Conservation (phyloP, 768 basidiomycete genomes). For the Cystobasidium tubakii region DNA sequence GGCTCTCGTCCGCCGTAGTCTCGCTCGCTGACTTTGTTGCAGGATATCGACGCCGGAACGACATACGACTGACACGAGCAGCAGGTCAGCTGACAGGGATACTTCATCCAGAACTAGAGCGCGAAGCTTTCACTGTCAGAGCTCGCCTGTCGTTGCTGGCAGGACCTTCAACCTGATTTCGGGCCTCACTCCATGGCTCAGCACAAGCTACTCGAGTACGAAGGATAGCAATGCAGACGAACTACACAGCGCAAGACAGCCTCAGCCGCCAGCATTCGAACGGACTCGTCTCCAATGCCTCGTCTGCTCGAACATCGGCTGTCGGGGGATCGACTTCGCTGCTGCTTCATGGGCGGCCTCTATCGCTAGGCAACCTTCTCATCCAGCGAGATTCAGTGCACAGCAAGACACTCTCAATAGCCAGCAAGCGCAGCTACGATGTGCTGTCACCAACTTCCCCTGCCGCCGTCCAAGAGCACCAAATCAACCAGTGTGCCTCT, state of each 20-base stretch:
- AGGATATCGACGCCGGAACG: neutral
- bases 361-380: conserved; percentile 6
- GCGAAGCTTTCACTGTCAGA: too few relatives aligned
- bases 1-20: neutral
- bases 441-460: neutral
- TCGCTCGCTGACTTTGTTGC: neutral
- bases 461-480: neutral
- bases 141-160: neutral
- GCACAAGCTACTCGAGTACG: neutral
- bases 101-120: too few relatives aligned
- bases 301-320: neutral
- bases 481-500: neutral
- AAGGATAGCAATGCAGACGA: neutral
- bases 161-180: neutral
- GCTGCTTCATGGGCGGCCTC: neutral
- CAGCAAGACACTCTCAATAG: neutral
- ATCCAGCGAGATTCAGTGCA: neutral
- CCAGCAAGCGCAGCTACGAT: neutral
- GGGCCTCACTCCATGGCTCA: neutral
- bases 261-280: too few relatives aligned
- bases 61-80: too few relatives aligned
- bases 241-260: too few relatives aligned
- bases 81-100: too few relatives aligned
- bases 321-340: neutral
- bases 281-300: neutral